These are phyloP conservation scores for Trypanosoma platydactyli DNA, from an alignment of 208 protist genomes.

Conservation along the genomic window DNA sequence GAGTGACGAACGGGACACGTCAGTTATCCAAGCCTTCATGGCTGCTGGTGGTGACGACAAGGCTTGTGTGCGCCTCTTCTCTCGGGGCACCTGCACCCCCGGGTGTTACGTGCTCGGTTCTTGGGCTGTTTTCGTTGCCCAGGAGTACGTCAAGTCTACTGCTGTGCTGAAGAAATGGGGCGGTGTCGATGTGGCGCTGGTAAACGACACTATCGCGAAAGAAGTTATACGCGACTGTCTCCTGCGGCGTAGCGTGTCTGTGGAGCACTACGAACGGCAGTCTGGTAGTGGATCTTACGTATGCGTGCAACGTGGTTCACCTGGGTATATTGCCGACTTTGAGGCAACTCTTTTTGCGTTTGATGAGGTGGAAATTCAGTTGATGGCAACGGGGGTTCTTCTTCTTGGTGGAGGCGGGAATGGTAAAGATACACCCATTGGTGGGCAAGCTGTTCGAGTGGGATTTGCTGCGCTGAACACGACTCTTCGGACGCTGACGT, in stretches of 20 bases:
- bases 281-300: conserved; percentile 45
- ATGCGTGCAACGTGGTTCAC: conserved; percentile 84
- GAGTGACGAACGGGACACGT: conserved; percentile 72
- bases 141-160: conserved; percentile 87
- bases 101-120: conserved; percentile 80
- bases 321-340: conserved; percentile 89
- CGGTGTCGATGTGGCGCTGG: conserved; percentile 57
- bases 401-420: conserved; percentile 31
- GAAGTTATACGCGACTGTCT: conserved; percentile 89
- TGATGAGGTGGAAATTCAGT: conserved; percentile 86
- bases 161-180: conserved; percentile 80
- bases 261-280: conserved; percentile 78
- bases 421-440: neutral
- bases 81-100: conserved; percentile 40
- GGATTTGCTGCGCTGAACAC: conserved; percentile 85
- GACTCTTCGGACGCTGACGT: conserved; percentile 75
- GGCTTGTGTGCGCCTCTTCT: conserved; percentile 78
- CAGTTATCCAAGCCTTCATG: conserved; percentile 62
- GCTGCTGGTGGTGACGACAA: conserved; percentile 59
- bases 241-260: conserved; percentile 67
- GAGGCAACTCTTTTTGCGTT: conserved; percentile 87
- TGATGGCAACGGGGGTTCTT: conserved; percentile 69
- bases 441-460: conserved; percentile 41
- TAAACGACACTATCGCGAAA: conserved; percentile 83
- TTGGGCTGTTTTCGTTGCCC: conserved; percentile 74